phyloP scores from a whole-genome alignment of 768 basidiomycete species.

The Russula emetica region DNA sequence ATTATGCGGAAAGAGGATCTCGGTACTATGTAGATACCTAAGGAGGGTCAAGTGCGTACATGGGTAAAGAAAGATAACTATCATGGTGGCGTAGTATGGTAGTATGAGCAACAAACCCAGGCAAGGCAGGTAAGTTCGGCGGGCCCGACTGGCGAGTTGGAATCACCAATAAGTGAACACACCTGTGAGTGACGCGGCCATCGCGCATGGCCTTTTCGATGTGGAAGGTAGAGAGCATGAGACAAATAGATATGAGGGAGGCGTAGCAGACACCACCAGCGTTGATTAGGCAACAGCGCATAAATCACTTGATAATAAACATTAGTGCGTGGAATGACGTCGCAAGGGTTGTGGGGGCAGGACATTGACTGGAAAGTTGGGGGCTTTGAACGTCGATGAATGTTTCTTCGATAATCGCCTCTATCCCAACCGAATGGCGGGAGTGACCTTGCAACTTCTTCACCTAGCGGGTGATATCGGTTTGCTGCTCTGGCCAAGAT shows the following conservation, averaged over 20 bases:
- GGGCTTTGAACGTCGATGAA: constrained; percentile 91
- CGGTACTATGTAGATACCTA: constrained; percentile 6
- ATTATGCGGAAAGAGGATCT: constrained; percentile 7
- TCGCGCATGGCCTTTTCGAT: no score
- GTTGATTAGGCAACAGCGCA: constrained; percentile 43
- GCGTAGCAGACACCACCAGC: constrained; percentile 31
- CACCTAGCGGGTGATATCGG: constrained; percentile 22
- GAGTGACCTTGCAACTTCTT: no score
- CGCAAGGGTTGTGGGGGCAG: constrained; percentile 19
- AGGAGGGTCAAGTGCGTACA: constrained; percentile 1
- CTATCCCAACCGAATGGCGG: constrained; percentile 28
- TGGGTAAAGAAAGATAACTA: constrained; percentile 14
- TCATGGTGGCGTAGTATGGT: constrained; percentile 1
- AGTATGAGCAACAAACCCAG: constrained; percentile 6
- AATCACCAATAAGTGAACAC: no score
- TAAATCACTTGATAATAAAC: constrained; percentile 30
- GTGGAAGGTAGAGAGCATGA: no score
- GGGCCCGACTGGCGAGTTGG: constrained; percentile 29
- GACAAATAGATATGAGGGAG: constrained; percentile 28
- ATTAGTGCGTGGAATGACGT: constrained; percentile 26
- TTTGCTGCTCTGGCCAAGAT: constrained; percentile 69
- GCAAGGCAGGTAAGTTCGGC: constrained; percentile 19
- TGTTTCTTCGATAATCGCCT: constrained; percentile 84
- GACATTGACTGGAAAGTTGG: constrained; percentile 21
- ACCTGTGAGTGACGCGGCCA: no score